Evolutionary conservation across 2,329 filamentous ascomycete genomes (phyloP).

Genomic region (Cladorrhinum sp.): DNA sequence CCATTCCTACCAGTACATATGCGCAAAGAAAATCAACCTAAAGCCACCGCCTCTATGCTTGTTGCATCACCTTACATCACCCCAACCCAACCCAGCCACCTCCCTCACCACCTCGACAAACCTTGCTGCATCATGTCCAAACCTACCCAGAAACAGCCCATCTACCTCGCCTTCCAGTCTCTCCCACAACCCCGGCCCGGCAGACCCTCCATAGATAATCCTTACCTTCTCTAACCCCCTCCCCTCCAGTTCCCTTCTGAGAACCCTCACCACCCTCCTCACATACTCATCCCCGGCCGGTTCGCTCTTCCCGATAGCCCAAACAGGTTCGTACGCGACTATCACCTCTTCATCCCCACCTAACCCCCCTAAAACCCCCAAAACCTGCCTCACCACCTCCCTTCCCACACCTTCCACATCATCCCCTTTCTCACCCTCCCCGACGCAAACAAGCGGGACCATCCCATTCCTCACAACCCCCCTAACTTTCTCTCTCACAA

Average conservation of each 20-base stretch:
- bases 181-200: constrained; percentile 72
- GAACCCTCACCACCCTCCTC: constrained; percentile 62
- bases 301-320: constrained; percentile 75
- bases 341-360: constrained; percentile 63
- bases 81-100: constrained; percentile 46
- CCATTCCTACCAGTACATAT: not conserved
- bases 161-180: constrained; percentile 68
- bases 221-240: constrained; percentile 55
- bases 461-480: constrained; percentile 67
- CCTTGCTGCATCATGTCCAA: constrained; percentile 72
- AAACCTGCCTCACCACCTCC: constrained; percentile 66
- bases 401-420: constrained; percentile 59
- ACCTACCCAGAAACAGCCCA: constrained; percentile 76
- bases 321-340: constrained; percentile 83
- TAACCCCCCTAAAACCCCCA: constrained; percentile 52
- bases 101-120: constrained; percentile 71
- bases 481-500: constrained; percentile 63
- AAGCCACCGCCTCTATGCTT: too few species aligned
- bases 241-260: constrained; percentile 50
- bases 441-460: constrained; percentile 76
- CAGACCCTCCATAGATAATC: constrained; percentile 79
- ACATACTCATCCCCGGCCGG: constrained; percentile 73
- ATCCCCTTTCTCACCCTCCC: constrained; percentile 57
- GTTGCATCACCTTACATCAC: too few species aligned
- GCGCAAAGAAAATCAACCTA: too few species aligned